These are phyloP conservation scores for Candida namnaoensis DNA, from an alignment of 805 yeast species.

Conservation along the genomic window DNA sequence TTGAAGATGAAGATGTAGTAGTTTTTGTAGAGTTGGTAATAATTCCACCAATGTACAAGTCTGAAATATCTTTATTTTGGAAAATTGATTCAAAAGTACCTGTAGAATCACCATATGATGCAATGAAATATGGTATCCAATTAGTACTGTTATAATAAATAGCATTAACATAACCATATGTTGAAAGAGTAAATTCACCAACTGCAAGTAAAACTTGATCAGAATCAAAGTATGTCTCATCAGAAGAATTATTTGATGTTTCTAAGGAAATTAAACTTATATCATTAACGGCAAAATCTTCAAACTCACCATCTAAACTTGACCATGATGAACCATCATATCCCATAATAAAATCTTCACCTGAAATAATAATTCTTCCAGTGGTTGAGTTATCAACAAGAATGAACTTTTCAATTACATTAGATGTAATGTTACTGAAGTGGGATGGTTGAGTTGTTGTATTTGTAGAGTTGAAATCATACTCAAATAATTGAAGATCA, in stretches of 20 bases:
- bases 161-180: slow-evolving; percentile 48
- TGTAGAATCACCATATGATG: slow-evolving; percentile 20
- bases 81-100: slow-evolving; percentile 21
- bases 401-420: slow-evolving; percentile 29
- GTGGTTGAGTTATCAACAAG: slow-evolving; percentile 35
- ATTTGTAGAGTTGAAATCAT: slow-evolving; percentile 38
- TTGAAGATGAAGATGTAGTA: slow-evolving; percentile 9
- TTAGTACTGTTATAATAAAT: slow-evolving; percentile 56
- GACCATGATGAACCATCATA: slow-evolving; percentile 42
- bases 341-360: slow-evolving; percentile 25
- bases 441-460: slow-evolving; percentile 10
- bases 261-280: slow-evolving; percentile 30
- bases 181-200: slow-evolving; percentile 42
- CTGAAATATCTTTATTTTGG: slow-evolving; percentile 28
- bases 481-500: slow-evolving; percentile 37
- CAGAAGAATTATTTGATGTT: slow-evolving; percentile 19
- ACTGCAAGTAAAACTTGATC: slow-evolving; percentile 42
- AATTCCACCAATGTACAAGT: slow-evolving; percentile 19
- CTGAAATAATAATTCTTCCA: slow-evolving; percentile 34
- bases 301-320: slow-evolving; percentile 27
- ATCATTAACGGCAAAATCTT: slow-evolving; percentile 33
- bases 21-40: slow-evolving; percentile 9
- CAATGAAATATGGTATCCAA: slow-evolving; percentile 61
- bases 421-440: slow-evolving; percentile 8
- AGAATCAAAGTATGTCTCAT: slow-evolving; percentile 30